Percentiles rank a stretch among this genome's conserved stretches.
Evolutionary conservation across 2,329 filamentous ascomycete genomes (phyloP).

Genomic region (Hymenoscyphus salicellus): DNA sequence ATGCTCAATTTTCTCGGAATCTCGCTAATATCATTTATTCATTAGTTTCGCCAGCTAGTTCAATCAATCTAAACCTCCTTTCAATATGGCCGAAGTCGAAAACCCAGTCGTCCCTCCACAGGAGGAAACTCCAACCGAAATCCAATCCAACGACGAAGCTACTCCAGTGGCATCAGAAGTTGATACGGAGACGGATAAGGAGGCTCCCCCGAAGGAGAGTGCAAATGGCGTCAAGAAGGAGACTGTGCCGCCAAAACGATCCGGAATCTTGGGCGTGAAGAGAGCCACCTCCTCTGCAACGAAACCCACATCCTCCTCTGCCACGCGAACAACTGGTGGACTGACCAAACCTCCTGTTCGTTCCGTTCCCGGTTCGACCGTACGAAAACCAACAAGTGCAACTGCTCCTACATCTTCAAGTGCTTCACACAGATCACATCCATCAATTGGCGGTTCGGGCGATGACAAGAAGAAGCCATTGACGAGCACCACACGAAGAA

Average conservation of each 20-base stretch:
- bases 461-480: conserved; percentile 36
- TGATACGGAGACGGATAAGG: conserved; percentile 32
- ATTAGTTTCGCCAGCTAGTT: not conserved
- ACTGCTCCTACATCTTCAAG: conserved; percentile 33
- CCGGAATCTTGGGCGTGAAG: conserved; percentile 26
- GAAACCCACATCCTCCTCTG: conserved; percentile 30
- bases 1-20: conserved; percentile 14
- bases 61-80: not conserved
- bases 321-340: conserved; percentile 31
- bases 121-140: conserved; percentile 25
- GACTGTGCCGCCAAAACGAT: conserved; percentile 31
- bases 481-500: conserved; percentile 29
- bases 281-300: conserved; percentile 28
- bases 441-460: conserved; percentile 33
- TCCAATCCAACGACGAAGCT: conserved; percentile 29
- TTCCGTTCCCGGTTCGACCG: conserved; percentile 26
- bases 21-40: conserved; percentile 6
- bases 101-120: conserved; percentile 23
- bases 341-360: conserved; percentile 37
- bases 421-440: conserved; percentile 29
- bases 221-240: conserved; percentile 35
- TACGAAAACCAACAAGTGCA: conserved; percentile 34
- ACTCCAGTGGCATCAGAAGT: conserved; percentile 29
- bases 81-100: conserved; percentile 32
- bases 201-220: conserved; percentile 24